A percentile compares a stretch with the other conserved stretches of the same genome.
Evolutionary conservation across 257 asterid genomes (phyloP).

Genomic region (Nicotiana paniculata): DNA sequence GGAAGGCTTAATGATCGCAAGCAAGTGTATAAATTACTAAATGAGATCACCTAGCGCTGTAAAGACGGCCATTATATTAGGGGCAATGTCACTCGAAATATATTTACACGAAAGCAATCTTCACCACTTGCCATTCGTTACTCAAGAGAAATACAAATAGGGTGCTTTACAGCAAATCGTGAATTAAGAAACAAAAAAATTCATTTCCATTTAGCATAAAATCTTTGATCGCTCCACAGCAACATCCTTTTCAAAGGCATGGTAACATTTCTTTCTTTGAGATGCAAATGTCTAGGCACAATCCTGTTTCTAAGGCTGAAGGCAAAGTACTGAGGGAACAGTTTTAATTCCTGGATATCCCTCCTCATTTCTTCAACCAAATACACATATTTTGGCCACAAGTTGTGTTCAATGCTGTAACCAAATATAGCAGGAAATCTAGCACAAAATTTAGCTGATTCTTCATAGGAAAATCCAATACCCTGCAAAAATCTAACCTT

Average conservation of each 20-base stretch:
- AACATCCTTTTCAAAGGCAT: constrained; percentile 23
- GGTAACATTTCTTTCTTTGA: constrained; percentile 17
- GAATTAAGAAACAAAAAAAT: neutral
- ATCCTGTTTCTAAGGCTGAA: constrained; percentile 29
- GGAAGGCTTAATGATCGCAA: neutral
- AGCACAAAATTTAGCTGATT: constrained; percentile 17
- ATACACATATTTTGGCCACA: constrained; percentile 26
- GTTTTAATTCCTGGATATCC: constrained; percentile 16
- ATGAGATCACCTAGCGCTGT: neutral
- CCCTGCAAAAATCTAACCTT: constrained; percentile 15
- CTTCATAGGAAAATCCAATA: constrained; percentile 22
- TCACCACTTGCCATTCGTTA: neutral
- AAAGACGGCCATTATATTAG: neutral
- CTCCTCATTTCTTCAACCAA: constrained; percentile 21
- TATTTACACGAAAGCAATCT: neutral
- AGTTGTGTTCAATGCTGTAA: constrained; percentile 20
- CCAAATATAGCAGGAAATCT: constrained; percentile 35
- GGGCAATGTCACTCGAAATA: neutral
- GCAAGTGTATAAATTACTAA: neutral
- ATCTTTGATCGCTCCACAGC: constrained; percentile 24
- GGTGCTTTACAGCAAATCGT: neutral
- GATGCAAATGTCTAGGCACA: constrained; percentile 28
- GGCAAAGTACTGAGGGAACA: constrained; percentile 32
- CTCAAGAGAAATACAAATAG: neutral
- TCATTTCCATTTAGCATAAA: constrained; percentile 33